Evolutionary conservation across 139 green algal genomes (phyloP).

Genomic region (Haematococcus sp.): DNA sequence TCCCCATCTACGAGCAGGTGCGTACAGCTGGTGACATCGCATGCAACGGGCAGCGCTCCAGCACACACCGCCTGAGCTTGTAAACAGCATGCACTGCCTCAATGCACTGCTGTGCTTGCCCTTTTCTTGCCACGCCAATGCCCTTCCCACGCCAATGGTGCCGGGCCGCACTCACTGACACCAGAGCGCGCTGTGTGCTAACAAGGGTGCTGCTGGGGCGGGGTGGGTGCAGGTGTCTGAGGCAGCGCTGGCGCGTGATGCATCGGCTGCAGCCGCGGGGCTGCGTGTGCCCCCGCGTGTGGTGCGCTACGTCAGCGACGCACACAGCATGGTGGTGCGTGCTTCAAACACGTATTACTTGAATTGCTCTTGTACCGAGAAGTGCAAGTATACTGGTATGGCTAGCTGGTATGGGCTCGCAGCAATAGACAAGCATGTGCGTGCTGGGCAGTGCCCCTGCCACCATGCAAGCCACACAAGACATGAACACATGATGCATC

Average conservation of each 20-base stretch:
- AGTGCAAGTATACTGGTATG: not conserved
- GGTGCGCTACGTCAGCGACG: not conserved
- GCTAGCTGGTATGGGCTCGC: not conserved
- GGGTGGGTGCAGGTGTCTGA: conserved; percentile 15
- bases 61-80: not conserved
- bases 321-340: not conserved
- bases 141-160: no score
- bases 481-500: not conserved
- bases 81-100: no score
- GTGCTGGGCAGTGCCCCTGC: not conserved
- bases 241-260: conserved; percentile 19
- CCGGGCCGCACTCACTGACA: no score
- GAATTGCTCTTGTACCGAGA: not conserved
- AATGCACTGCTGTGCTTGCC: no score
- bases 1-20: conserved; percentile 44
- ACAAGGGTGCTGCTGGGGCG: not conserved
- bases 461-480: not conserved
- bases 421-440: not conserved
- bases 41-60: not conserved
- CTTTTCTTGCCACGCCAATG: no score
- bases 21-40: not conserved
- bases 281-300: conserved; percentile 19
- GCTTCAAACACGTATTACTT: not conserved
- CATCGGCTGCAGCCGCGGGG: not conserved
- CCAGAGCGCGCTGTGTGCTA: no score